phyloP scores from a whole-genome alignment of 768 basidiomycete species.

The Pisolithus sp. region DNA sequence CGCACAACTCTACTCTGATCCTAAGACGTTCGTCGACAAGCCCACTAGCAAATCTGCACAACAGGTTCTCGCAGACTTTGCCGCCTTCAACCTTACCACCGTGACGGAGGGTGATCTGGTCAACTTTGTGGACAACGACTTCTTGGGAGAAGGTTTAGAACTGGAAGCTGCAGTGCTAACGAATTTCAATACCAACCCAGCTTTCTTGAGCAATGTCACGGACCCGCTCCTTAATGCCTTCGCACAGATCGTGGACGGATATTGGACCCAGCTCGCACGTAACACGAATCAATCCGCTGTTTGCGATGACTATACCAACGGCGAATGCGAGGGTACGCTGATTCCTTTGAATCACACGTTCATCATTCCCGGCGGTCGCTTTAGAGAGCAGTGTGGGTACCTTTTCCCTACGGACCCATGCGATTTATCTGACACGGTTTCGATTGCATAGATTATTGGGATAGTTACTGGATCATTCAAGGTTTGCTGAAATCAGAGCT shows the following conservation, averaged over 20 bases:
- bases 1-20: constrained; percentile 67
- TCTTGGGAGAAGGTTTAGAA: constrained; percentile 81
- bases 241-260: constrained; percentile 75
- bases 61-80: constrained; percentile 66
- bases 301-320: constrained; percentile 44
- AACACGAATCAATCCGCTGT: constrained; percentile 64
- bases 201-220: constrained; percentile 64
- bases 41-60: constrained; percentile 66
- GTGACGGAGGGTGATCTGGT: constrained; percentile 61
- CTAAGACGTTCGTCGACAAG: constrained; percentile 87
- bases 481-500: constrained; percentile 81
- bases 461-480: constrained; percentile 82
- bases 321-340: constrained; percentile 70
- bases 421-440: not conserved
- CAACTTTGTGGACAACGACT: constrained; percentile 66
- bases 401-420: not conserved
- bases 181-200: constrained; percentile 56
- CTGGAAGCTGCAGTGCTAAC: constrained; percentile 58
- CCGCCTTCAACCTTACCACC: constrained; percentile 27
- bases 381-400: constrained; percentile 74
- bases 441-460: constrained; percentile 42
- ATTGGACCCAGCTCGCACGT: constrained; percentile 77
- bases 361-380: constrained; percentile 83
- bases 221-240: constrained; percentile 68
- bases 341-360: constrained; percentile 91